Base-by-base conservation (phyloP, 352 stramenopile genomes). In the Globisporangium okanoganense region DNA sequence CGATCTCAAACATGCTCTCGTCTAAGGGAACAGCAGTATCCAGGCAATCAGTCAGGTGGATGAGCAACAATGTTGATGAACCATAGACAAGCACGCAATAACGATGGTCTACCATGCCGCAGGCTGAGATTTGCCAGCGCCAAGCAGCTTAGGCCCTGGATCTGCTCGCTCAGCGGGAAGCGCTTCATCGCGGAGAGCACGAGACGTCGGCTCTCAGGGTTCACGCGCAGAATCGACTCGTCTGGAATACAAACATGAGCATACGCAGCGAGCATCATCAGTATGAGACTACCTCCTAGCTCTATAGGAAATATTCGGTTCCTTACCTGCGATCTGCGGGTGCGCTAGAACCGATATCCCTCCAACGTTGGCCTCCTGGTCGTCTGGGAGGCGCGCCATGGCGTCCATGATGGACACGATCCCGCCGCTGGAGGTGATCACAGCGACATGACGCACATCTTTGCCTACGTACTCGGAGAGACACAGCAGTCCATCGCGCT, bases 71-170 rank as follows among this genome's bases (percentile, higher is more conserved):
- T 1, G 9, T 53, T 33, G 29, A 33, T 33, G 24, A 56, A 2
- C 48, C 18, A 50, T 22, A 6, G 10, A 20, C 29, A 18, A 36
- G 22, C 27, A 43, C 33, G 24, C 22, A 35, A 57, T 1, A 36
- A 40, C 41, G 8, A 9, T 40, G 1, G 12, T 16, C 22, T 68
- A 83, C 76, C 69, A 65, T 86, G 71, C 6, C 77, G 77, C 29
- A 87, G 60, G 45, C 77, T 86, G 3, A 89, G 53, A 20, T 89
- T 89, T 6, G 73, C 72, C 18, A 89, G 64, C 3, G 77, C 76
- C 3, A 89, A 65, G 33, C 69, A 83, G 7, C 71, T 59, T 18
- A 88, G 62, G 2, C 77, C 79, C 49, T 89, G 77, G 1, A 87
- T 56, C 54, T 84, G 71, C 57, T 87, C 77, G 25, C 71, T 79